phyloP scores from a whole-genome alignment of 768 basidiomycete species.

The Leccinum fibrillosum region DNA sequence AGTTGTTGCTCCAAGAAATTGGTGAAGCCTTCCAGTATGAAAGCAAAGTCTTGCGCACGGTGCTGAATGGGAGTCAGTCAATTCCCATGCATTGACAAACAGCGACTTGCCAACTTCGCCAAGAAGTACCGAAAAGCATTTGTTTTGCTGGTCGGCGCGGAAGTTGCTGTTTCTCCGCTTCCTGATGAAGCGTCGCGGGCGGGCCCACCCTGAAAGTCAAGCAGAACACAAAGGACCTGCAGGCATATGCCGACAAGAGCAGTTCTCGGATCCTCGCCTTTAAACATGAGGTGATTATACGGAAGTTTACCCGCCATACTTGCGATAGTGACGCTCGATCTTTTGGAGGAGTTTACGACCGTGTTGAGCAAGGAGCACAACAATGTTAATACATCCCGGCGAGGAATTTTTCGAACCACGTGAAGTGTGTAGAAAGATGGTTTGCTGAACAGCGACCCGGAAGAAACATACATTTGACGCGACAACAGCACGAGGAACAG shows the following conservation, averaged over 20 bases:
- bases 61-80: slow-evolving; percentile 50
- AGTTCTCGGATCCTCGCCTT: slow-evolving; percentile 77
- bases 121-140: slow-evolving; percentile 93
- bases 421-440: slow-evolving; percentile 78
- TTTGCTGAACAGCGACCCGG: slow-evolving; percentile 63
- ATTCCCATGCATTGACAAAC: background rate
- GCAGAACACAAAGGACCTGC: slow-evolving; percentile 70
- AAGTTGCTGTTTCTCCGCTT: slow-evolving; percentile 41
- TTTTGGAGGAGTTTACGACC: slow-evolving; percentile 64
- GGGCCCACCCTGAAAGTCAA: slow-evolving; percentile 79
- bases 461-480: slow-evolving; percentile 82
- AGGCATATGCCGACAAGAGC: slow-evolving; percentile 72
- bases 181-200: slow-evolving; percentile 54
- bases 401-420: slow-evolving; percentile 69
- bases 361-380: slow-evolving; percentile 94
- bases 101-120: slow-evolving; percentile 66
- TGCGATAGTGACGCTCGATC: slow-evolving; percentile 52
- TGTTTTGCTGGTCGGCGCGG: slow-evolving; percentile 57
- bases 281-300: slow-evolving; percentile 88
- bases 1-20: slow-evolving; percentile 74
- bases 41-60: slow-evolving; percentile 83
- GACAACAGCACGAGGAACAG: slow-evolving; percentile 87
- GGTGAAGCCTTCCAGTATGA: slow-evolving; percentile 71
- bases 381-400: slow-evolving; percentile 85
- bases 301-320: slow-evolving; percentile 77